Evolutionary conservation across 371 early-diverging fungal genomes (phyloP).

Genomic region (Mucor mucedo): DNA sequence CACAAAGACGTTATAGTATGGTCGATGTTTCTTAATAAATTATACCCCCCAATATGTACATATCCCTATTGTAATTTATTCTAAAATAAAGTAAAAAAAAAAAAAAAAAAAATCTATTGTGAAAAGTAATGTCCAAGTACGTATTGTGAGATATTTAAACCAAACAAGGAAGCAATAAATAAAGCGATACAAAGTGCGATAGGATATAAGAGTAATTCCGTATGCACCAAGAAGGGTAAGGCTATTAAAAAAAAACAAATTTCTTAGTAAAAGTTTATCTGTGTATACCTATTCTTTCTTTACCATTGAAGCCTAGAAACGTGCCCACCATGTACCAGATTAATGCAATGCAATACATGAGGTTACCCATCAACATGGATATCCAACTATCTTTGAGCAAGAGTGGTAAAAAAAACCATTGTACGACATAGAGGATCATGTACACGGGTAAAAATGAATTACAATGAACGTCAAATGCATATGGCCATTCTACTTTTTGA

Average conservation of each 20-base stretch:
- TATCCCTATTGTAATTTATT: neutral
- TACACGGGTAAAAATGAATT: conserved; percentile 90
- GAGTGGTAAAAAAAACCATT: conserved; percentile 86
- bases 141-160: conserved; percentile 78
- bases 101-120: neutral
- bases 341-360: conserved; percentile 78
- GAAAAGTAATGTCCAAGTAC: conserved; percentile 73
- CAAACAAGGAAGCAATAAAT: conserved; percentile 80
- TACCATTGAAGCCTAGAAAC: conserved; percentile 87
- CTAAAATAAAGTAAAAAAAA: neutral
- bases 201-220: conserved; percentile 86
- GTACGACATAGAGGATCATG: conserved; percentile 83
- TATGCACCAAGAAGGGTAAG: conserved; percentile 87
- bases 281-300: no score
- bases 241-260: conserved; percentile 50
- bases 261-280: neutral
- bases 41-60: neutral
- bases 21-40: conserved; percentile 25
- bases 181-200: conserved; percentile 70
- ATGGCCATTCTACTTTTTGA: conserved; percentile 92
- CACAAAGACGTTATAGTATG: conserved; percentile 23
- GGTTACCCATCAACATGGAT: conserved; percentile 81
- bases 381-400: conserved; percentile 74
- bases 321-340: conserved; percentile 84
- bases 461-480: conserved; percentile 93